Conservation (phyloP, 2,329 filamentous ascomycete species). For the Fusarium nanum region DNA sequence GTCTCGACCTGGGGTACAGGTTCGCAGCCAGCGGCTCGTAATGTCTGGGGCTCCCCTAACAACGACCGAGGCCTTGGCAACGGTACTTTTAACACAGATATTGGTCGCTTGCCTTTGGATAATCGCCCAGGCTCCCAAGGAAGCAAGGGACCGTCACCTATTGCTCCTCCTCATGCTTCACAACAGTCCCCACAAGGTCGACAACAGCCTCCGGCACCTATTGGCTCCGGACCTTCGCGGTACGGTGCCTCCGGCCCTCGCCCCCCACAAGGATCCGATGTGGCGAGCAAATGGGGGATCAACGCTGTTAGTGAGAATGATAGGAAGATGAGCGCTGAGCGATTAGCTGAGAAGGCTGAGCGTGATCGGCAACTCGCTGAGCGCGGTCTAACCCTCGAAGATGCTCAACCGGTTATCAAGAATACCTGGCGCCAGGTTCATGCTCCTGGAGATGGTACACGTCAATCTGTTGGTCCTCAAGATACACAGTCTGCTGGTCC, state of each 20-base stretch:
- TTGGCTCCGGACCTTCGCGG: slow-evolving; percentile 49
- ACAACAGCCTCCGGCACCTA: slow-evolving; percentile 48
- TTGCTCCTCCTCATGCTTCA: slow-evolving; percentile 52
- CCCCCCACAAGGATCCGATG: slow-evolving; percentile 47
- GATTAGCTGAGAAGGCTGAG: slow-evolving; percentile 54
- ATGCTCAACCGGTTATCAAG: slow-evolving; percentile 61
- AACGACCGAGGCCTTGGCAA: slow-evolving; percentile 80
- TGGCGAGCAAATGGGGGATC: slow-evolving; percentile 57
- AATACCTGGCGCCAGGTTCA: slow-evolving; percentile 65
- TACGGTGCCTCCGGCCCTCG: slow-evolving; percentile 48
- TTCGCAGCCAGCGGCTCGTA: slow-evolving; percentile 61
- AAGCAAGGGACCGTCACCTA: slow-evolving; percentile 59
- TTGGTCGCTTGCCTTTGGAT: slow-evolving; percentile 59
- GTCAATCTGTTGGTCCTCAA: slow-evolving; percentile 42
- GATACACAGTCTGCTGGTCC: slow-evolving; percentile 46
- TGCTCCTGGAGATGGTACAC: slow-evolving; percentile 52
- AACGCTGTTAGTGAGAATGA: slow-evolving; percentile 60
- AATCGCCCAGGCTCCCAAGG: slow-evolving; percentile 51
- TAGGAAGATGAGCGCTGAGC: slow-evolving; percentile 56
- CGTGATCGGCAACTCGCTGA: slow-evolving; percentile 59
- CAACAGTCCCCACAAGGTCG: slow-evolving; percentile 45
- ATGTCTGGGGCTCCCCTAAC: slow-evolving; percentile 81
- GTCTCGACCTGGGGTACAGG: slow-evolving; percentile 60
- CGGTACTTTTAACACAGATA: slow-evolving; percentile 76
- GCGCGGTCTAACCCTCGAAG: slow-evolving; percentile 57